Evolutionary conservation across 768 basidiomycete species (phyloP), one percentile per base, ranked within the genome.

Genomic region (Ephemerocybe angulata): DNA sequence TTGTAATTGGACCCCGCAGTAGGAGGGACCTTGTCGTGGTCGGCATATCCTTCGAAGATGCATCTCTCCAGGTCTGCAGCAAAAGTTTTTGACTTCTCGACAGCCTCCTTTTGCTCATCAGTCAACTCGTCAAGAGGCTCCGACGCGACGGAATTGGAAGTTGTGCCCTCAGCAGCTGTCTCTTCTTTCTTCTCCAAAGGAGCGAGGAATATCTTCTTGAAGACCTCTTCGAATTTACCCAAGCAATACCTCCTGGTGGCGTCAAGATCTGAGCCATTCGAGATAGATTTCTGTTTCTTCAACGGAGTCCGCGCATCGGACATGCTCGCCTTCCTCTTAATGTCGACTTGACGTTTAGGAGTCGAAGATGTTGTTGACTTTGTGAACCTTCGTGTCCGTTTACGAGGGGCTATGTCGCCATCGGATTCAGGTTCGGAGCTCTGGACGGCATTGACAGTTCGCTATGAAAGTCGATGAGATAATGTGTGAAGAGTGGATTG

Each of bases 211-310:
- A 93, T 82, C 27, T 84, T 79, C 57, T 73, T 74, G 67, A 92
- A 82, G 57, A 91, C 71, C 46, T 88, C 86, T 61, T 84, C 80
- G 61, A 92, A 70, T 69, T 91, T 91, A 13, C 80, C 79, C 47
- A 89, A 74, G 67, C 91, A 93, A 60, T 91, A 93, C 65, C 85
- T 90, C 58, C 91, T 78, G 0, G 82, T 78, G 8, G 88, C 83
- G 62, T 93, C 90, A n/a, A 86, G 86, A 5, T 72, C 67, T 1
- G 75, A 69, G n/a, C 63, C 61, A 21, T 69, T 27, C 12, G 72
- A 70, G 35, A 67, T 67, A 5, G 52, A 37, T 44, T 49, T 62
- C 35, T 58, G 53, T 25, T 57, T 55, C 30, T 63, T 63, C 6
- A 62, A 58, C 21, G 65, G 63, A 13, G 65, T 41, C 7, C 68